Evolutionary conservation across 2,329 filamentous ascomycete species (phyloP).

Genomic region (Scortechinia acanthostroma): DNA sequence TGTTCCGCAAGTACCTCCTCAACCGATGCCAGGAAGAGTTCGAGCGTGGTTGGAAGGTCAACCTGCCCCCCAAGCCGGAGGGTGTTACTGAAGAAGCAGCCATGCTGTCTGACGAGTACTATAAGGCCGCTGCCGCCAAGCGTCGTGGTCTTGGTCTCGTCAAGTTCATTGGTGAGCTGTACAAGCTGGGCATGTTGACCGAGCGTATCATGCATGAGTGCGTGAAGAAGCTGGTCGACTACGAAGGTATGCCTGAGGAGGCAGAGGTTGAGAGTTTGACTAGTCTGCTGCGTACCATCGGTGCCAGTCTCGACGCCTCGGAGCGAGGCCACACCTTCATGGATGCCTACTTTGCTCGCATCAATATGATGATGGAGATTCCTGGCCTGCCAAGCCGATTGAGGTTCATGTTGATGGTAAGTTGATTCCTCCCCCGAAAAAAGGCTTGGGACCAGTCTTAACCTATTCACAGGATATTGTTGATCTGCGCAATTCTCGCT

Average conservation of each 20-base stretch:
- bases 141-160: slow-evolving; percentile 94
- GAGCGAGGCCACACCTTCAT: slow-evolving; percentile 72
- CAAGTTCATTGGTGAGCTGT: slow-evolving; percentile 97
- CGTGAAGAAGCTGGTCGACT: slow-evolving; percentile 93
- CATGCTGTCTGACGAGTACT: slow-evolving; percentile 94
- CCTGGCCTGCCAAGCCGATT: slow-evolving; percentile 79
- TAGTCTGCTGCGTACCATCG: slow-evolving; percentile 86
- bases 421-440: background rate
- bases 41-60: slow-evolving; percentile 91
- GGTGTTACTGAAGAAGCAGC: slow-evolving; percentile 67
- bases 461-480: slow-evolving; percentile 60
- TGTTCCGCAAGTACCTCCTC: slow-evolving; percentile 97
- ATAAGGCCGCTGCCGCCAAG: slow-evolving; percentile 86
- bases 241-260: slow-evolving; percentile 86
- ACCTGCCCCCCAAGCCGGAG: slow-evolving; percentile 66
- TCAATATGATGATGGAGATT: slow-evolving; percentile 73
- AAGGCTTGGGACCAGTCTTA: too few relatives aligned
- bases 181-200: slow-evolving; percentile 97
- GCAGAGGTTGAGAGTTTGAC: slow-evolving; percentile 92
- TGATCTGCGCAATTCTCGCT: slow-evolving; percentile 71
- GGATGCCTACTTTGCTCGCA: slow-evolving; percentile 87
- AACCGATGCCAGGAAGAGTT: slow-evolving; percentile 99
- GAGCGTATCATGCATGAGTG: slow-evolving; percentile 99
- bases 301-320: slow-evolving; percentile 73
- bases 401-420: slow-evolving; percentile 85